Evolutionary conservation across 495 filamentous ascomycete species (phyloP), one percentile per base, ranked within the genome.

Genomic region (Penicillium paradoxum): DNA sequence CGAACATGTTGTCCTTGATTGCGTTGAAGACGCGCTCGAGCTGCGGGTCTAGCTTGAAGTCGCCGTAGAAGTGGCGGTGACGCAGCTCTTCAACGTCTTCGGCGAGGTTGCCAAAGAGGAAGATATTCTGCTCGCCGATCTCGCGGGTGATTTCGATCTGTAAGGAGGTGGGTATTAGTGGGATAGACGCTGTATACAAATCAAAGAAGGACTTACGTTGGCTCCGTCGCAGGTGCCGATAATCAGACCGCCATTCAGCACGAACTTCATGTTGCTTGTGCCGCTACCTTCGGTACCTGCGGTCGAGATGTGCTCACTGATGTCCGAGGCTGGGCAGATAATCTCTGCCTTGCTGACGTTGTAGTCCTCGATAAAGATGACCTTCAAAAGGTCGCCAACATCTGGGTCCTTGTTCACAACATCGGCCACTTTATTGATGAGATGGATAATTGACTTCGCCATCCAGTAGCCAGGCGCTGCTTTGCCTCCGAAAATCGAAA

Each of bases 401-500:
- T 97, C 93, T 32, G 82, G 73, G 63, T 98, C 93, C 8, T 85
- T 86, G 72, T 98, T 98, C 56, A 98, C 86, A 2, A 97, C 87
- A n/a, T 80, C 71, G 5, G 90, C 90, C 36, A 97, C 95, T 54
- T 81, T 86, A 76, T 95, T 96, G 75, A 98, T 87, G 44, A 98
- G 81, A 66, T 97, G 91, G 54, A 98, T 98, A 55, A 98, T 88
- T 7, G 92, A 92, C 81, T 98, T 98, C 17, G 93, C 93, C 93
- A 98, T 98, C 95, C 95, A 98, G 74, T 98, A 98, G 3, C 93
- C 93, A 2, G 93, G 93, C 0, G 93, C 93, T 17, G 93, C 93
- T 72, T 98, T 98, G 51, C 93, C 93, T 57, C 95, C 93, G 66
- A 98, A 96, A 72, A 98, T 95, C 27, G 89, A 95, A 14, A 97